phyloP scores from a whole-genome alignment of 768 basidiomycete species.

The Tulasnella sp. region DNA sequence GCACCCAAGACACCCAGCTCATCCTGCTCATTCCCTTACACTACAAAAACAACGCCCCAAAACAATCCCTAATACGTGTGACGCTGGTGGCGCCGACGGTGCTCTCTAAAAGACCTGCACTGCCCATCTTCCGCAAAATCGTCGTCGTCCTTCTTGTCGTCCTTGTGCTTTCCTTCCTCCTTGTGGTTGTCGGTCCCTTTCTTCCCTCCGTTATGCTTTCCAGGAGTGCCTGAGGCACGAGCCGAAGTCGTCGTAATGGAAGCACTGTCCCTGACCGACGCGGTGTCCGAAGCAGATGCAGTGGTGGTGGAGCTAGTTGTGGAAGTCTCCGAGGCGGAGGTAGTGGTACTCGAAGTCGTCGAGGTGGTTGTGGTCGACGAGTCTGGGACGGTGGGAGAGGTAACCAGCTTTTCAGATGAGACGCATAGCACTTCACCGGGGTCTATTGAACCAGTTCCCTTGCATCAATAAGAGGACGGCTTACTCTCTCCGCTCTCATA shows the following conservation, averaged over 20 bases:
- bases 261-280: background rate
- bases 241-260: background rate
- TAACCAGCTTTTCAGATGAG: background rate
- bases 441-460: background rate
- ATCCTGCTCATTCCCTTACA: background rate
- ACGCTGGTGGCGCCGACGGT: background rate
- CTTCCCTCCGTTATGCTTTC: background rate
- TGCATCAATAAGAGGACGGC: background rate
- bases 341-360: background rate
- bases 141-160: background rate
- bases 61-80: background rate
- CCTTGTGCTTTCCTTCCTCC: background rate
- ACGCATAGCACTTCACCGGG: conserved; percentile 24
- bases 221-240: background rate
- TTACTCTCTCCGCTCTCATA: background rate
- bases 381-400: background rate
- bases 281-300: background rate
- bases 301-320: background rate
- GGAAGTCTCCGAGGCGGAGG: background rate
- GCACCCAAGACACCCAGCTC: no score
- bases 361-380: background rate
- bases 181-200: background rate
- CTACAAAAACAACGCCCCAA: background rate
- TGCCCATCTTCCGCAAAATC: background rate
- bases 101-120: background rate